Evolutionary conservation across 352 stramenopile genomes (phyloP).

Genomic region (Phytophthora pistaciae): DNA sequence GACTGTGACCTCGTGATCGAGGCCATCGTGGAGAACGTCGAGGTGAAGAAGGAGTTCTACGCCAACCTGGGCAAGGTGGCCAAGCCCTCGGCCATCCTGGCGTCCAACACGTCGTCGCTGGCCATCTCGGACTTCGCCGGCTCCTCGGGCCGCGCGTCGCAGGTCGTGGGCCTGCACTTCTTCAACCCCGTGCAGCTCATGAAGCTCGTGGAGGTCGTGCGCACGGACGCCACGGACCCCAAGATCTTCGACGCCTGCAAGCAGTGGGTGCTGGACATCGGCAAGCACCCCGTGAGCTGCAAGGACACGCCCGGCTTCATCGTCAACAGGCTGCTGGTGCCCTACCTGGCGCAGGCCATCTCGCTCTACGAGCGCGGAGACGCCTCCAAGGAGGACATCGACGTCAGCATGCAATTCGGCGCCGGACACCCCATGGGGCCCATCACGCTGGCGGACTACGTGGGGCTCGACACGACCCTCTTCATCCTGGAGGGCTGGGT

Average conservation of each 20-base stretch:
- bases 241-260: constrained; percentile 93
- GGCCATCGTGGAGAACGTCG: constrained; percentile 98
- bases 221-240: constrained; percentile 93
- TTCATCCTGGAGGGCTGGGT: constrained; percentile 97
- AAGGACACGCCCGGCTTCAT: constrained; percentile 98
- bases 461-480: constrained; percentile 97
- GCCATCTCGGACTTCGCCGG: constrained; percentile 96
- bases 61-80: constrained; percentile 90
- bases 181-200: constrained; percentile 98
- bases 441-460: constrained; percentile 95
- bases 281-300: constrained; percentile 96
- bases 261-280: constrained; percentile 92
- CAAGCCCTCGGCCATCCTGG: constrained; percentile 95
- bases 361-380: constrained; percentile 95
- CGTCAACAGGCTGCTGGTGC: constrained; percentile 94
- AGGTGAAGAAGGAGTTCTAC: constrained; percentile 95
- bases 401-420: constrained; percentile 97
- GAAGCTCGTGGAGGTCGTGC: constrained; percentile 98
- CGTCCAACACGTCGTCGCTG: constrained; percentile 97
- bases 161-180: constrained; percentile 98
- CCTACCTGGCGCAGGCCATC: constrained; percentile 90
- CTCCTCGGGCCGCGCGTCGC: constrained; percentile 90
- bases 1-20: constrained; percentile 98
- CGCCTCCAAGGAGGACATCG: constrained; percentile 96
- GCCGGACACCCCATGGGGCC: constrained; percentile 98